These are phyloP conservation scores for Phytophthora megakarya DNA, from an alignment of 352 stramenopile species.

Conservation along the genomic window DNA sequence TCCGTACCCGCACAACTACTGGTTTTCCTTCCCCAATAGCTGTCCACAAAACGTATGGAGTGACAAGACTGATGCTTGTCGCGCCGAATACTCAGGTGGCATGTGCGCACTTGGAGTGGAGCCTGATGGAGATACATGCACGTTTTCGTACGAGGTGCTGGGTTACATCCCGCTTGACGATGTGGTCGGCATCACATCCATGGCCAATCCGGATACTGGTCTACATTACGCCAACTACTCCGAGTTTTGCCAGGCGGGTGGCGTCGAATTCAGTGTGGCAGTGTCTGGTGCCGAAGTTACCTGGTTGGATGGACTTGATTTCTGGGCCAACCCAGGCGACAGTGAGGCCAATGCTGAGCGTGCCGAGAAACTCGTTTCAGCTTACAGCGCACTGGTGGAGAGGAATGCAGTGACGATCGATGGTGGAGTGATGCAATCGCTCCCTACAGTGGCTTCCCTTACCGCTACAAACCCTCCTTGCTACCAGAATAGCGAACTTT, in stretches of 20 bases:
- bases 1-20: slow-evolving; percentile 79
- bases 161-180: slow-evolving; percentile 70
- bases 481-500: slow-evolving; percentile 62
- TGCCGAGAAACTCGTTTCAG: slow-evolving; percentile 45
- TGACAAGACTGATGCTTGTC: slow-evolving; percentile 50
- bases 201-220: slow-evolving; percentile 52
- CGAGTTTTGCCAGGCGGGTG: slow-evolving; percentile 62
- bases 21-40: slow-evolving; percentile 84
- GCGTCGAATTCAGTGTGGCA: slow-evolving; percentile 53
- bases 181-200: slow-evolving; percentile 69
- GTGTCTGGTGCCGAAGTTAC: slow-evolving; percentile 33
- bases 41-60: slow-evolving; percentile 50
- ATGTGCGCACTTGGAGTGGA: slow-evolving; percentile 51
- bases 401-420: slow-evolving; percentile 39
- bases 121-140: slow-evolving; percentile 65
- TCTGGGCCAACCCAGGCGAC: slow-evolving; percentile 65
- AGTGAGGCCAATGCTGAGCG: slow-evolving; percentile 52
- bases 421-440: slow-evolving; percentile 46
- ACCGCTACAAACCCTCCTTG: slow-evolving; percentile 54
- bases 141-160: slow-evolving; percentile 67
- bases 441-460: slow-evolving; percentile 50
- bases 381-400: slow-evolving; percentile 46
- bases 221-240: slow-evolving; percentile 48
- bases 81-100: slow-evolving; percentile 42
- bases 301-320: slow-evolving; percentile 53